phyloP scores from a whole-genome alignment of 2,329 filamentous ascomycete genomes.

The Peltaster fructicola region DNA sequence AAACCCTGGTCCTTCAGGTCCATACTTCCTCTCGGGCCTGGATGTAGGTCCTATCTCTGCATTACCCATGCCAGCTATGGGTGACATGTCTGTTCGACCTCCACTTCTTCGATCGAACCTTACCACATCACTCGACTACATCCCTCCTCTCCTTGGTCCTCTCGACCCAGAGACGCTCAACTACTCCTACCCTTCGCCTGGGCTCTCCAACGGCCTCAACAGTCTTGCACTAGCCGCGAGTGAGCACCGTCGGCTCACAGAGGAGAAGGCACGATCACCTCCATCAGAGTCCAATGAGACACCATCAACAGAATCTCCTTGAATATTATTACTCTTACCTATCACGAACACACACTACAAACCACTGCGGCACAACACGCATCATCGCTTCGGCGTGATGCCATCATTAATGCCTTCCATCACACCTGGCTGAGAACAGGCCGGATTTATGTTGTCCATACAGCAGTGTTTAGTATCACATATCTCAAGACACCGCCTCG shows the following conservation, averaged over 20 bases:
- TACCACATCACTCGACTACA: conserved; percentile 18
- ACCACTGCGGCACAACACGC: too few relatives aligned
- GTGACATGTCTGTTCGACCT: conserved; percentile 16
- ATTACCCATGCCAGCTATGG: conserved; percentile 17
- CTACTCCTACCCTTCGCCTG: conserved; percentile 21
- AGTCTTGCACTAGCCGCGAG: conserved; percentile 20
- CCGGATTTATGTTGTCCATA: too few relatives aligned
- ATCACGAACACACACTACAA: too few relatives aligned
- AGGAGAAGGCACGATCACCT: conserved; percentile 14
- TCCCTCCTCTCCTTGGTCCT: conserved; percentile 14
- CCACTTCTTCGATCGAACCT: conserved; percentile 17
- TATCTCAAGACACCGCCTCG: too few relatives aligned
- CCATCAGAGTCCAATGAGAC: too few relatives aligned
- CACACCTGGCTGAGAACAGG: too few relatives aligned
- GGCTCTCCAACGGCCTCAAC: conserved; percentile 21
- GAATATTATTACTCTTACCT: too few relatives aligned
- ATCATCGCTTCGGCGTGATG: too few relatives aligned
- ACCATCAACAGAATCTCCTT: too few relatives aligned
- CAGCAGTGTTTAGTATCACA: too few relatives aligned
- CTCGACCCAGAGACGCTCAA: conserved; percentile 19
- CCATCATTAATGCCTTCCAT: too few relatives aligned
- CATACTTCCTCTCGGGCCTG: conserved; percentile 17
- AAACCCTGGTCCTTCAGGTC: conserved; percentile 12
- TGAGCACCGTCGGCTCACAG: conserved; percentile 17
- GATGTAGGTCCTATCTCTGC: conserved; percentile 18